A percentile compares a stretch with the other conserved stretches of the same genome.
Evolutionary conservation across 345 rosid species (phyloP).

Genomic region (Eucalyptus victrix): DNA sequence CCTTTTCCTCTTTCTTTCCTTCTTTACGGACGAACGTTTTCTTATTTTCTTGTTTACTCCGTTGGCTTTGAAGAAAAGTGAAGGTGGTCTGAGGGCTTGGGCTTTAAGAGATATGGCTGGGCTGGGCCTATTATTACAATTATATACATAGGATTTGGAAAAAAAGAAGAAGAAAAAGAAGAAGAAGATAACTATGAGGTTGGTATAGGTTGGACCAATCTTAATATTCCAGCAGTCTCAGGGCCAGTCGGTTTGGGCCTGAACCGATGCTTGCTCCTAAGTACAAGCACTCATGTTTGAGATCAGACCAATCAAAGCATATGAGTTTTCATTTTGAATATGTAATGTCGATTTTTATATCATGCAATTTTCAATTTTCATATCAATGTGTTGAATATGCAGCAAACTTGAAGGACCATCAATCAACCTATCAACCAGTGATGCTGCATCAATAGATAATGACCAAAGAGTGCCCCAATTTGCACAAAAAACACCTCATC

Average conservation of each 20-base stretch:
- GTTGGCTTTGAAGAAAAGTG: too few species aligned
- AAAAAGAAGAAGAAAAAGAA: rapidly evolving
- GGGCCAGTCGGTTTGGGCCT: too few species aligned
- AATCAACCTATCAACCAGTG: neutral
- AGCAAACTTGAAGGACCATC: neutral
- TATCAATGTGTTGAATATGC: neutral
- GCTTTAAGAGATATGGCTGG: too few species aligned
- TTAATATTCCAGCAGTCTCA: too few species aligned
- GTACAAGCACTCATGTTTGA: neutral
- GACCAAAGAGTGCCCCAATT: neutral
- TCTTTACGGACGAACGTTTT: too few species aligned
- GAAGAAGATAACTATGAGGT: too few species aligned
- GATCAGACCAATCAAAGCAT: neutral
- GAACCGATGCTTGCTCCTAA: rapidly evolving
- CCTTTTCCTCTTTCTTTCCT: too few species aligned
- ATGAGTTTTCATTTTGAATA: neutral
- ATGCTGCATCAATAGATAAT: neutral
- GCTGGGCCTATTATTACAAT: too few species aligned
- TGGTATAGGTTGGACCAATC: rapidly evolving
- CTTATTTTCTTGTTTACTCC: too few species aligned
- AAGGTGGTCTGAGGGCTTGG: too few species aligned
- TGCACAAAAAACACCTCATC: neutral
- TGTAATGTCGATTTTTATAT: neutral
- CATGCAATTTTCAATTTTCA: neutral
- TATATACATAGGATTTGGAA: too few species aligned